A percentile compares a stretch with the other conserved stretches of the same genome.
phyloP scores from a whole-genome alignment of 2,329 filamentous ascomycete genomes.

The Purpureocillium lavendulum region DNA sequence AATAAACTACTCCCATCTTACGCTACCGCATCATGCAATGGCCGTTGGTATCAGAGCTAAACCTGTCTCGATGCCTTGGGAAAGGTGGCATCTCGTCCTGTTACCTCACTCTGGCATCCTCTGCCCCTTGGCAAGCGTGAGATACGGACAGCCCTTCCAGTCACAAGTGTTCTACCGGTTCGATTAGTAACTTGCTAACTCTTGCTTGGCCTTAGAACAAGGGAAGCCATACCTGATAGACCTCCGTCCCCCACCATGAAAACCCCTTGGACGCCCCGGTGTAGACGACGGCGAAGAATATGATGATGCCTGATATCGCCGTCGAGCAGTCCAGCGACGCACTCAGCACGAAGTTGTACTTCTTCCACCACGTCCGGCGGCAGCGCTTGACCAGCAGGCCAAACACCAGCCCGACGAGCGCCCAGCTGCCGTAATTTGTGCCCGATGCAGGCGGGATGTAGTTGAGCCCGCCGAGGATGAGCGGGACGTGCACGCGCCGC shows the following conservation, averaged over 20 bases:
- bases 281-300: constrained; percentile 24
- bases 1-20: too few species aligned
- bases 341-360: constrained; percentile 23
- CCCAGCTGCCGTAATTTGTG: constrained; percentile 23
- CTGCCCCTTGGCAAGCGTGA: too few species aligned
- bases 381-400: constrained; percentile 15
- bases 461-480: constrained; percentile 18
- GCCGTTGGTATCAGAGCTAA: too few species aligned
- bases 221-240: too few species aligned
- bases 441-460: constrained; percentile 23
- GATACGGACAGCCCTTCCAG: too few species aligned
- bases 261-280: constrained; percentile 13
- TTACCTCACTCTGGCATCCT: too few species aligned
- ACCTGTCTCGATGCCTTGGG: too few species aligned
- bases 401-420: constrained; percentile 19
- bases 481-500: constrained; percentile 18
- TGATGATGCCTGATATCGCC: constrained; percentile 21
- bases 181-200: too few species aligned
- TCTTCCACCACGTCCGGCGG: constrained; percentile 18
- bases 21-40: too few species aligned
- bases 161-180: too few species aligned
- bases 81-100: too few species aligned
- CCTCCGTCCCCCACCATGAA: constrained; percentile 20
- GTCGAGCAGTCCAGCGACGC: constrained; percentile 21
- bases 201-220: too few species aligned